Conservation (phyloP, 75 land plant genomes). For the Picea glauca region DNA sequence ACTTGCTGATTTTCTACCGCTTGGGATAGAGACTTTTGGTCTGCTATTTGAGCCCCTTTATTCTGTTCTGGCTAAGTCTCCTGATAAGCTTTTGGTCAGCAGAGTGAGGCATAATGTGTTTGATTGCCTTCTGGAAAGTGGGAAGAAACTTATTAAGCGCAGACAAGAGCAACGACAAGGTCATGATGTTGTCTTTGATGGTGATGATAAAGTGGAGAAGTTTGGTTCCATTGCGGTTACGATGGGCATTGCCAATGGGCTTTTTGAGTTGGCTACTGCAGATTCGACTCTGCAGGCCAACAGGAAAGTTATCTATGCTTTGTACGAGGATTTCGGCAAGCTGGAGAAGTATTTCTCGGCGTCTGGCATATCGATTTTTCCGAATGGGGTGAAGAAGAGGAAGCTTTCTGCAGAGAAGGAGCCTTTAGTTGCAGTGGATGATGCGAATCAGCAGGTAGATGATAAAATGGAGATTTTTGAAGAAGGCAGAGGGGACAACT, state of each 20-base stretch:
- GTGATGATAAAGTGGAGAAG: conserved; percentile 23
- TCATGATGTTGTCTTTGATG: conserved; percentile 17
- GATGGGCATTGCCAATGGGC: conserved; percentile 38
- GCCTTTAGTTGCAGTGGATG: neutral
- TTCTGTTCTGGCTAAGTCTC: conserved; percentile 24
- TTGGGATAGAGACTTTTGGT: conserved; percentile 26
- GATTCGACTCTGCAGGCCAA: conserved; percentile 68
- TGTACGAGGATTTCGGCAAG: conserved; percentile 61
- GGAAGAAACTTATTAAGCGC: conserved; percentile 25
- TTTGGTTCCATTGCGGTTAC: conserved; percentile 43
- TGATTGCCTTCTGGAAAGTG: conserved; percentile 46
- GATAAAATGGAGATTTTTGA: conserved; percentile 6
- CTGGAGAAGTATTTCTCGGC: conserved; percentile 56
- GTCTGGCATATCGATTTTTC: conserved; percentile 22
- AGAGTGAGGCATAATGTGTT: conserved; percentile 64
- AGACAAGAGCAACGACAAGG: conserved; percentile 26
- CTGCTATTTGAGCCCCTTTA: conserved; percentile 57
- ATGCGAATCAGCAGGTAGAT: neutral
- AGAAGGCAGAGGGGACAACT: neutral
- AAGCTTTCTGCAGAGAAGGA: conserved; percentile 15
- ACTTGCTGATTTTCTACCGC: conserved; percentile 48
- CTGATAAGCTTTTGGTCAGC: conserved; percentile 62
- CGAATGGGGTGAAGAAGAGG: neutral
- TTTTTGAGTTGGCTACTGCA: conserved; percentile 66
- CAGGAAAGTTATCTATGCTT: conserved; percentile 64